Evolutionary conservation across 345 rosid genomes (phyloP).

Genomic region (Eucalyptus cladocalyx): DNA sequence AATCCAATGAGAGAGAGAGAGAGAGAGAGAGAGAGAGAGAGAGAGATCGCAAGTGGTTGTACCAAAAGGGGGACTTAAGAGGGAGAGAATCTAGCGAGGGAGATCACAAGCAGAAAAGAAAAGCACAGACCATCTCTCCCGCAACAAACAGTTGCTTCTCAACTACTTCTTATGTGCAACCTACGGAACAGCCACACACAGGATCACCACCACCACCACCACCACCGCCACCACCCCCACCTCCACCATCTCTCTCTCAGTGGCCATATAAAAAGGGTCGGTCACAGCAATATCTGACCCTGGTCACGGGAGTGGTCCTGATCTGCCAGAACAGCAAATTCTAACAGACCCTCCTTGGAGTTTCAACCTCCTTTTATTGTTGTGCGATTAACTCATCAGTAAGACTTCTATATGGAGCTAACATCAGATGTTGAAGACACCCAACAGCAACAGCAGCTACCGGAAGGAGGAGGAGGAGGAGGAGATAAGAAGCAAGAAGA

Average conservation of each 20-base stretch:
- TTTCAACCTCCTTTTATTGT: neutral
- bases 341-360: neutral
- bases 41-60: slow-evolving; percentile 13
- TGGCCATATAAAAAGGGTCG: neutral
- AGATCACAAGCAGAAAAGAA: slow-evolving; percentile 1
- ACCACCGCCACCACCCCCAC: neutral
- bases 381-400: neutral
- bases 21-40: neutral
- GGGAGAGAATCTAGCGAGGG: slow-evolving; percentile 13
- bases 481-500: neutral
- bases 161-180: slow-evolving; percentile 9
- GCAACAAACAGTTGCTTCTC: neutral
- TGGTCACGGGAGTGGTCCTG: neutral
- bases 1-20: neutral
- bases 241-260: neutral
- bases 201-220: neutral
- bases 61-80: slow-evolving; percentile 1
- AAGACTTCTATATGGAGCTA: slow-evolving; percentile 12
- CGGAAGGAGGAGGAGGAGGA: neutral
- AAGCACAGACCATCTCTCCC: neutral
- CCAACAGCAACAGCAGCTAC: neutral
- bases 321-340: neutral
- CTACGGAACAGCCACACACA: neutral
- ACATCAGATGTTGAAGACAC: neutral
- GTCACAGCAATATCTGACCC: neutral